Conservation (phyloP, 169 alveolate genomes). For the Cryptosporidium canis region DNA sequence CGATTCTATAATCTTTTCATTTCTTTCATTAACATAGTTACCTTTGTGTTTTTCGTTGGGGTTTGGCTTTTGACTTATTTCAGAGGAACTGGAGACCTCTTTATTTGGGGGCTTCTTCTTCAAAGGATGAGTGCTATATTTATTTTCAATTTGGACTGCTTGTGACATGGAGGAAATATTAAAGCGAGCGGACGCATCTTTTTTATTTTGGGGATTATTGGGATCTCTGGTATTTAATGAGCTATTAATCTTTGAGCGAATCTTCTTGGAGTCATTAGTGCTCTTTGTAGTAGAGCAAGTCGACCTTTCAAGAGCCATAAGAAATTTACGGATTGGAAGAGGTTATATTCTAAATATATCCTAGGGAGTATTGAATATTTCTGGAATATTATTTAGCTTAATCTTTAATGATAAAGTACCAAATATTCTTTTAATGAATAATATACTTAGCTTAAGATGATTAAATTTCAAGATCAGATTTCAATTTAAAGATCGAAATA, state of each 20-base stretch:
- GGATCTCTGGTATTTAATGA: background rate
- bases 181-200: background rate
- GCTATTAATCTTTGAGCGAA: background rate
- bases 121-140: background rate
- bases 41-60: background rate
- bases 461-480: background rate
- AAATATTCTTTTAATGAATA: too few relatives aligned
- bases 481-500: background rate
- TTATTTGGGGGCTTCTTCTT: background rate
- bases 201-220: background rate
- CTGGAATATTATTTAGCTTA: background rate
- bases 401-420: background rate
- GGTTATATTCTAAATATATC: background rate
- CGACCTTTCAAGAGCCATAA: conserved; percentile 1
- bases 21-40: background rate
- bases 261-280: conserved; percentile 5
- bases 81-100: background rate
- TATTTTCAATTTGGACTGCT: background rate
- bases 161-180: background rate
- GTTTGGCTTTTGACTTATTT: background rate
- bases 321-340: background rate
- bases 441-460: too few relatives aligned
- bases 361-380: background rate
- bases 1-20: background rate
- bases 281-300: conserved; percentile 2